These are phyloP conservation scores for Murraya paniculata DNA, from an alignment of 345 rosid genomes.

Conservation along the genomic window DNA sequence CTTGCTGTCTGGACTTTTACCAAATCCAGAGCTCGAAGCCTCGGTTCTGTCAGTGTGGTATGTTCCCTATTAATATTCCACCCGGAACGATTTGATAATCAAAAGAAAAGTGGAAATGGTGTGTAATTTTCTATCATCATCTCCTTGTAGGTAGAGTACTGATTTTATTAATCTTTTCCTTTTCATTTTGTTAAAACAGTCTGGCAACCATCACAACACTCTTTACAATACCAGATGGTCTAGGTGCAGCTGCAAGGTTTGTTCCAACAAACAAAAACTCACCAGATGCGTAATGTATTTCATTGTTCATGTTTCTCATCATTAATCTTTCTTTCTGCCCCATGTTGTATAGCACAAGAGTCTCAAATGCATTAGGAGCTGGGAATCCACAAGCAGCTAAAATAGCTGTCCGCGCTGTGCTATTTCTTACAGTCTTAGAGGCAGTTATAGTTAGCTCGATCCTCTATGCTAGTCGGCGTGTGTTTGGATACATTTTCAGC, in stretches of 20 bases:
- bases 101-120: background rate
- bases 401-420: conserved; percentile 34
- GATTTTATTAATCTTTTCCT: background rate
- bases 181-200: conserved; percentile 30
- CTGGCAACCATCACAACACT: conserved; percentile 47
- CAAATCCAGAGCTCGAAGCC: conserved; percentile 81
- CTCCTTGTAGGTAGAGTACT: background rate
- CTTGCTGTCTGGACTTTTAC: conserved; percentile 72
- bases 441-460: conserved; percentile 35
- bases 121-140: background rate
- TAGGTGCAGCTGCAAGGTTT: conserved; percentile 68
- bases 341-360: conserved; percentile 52
- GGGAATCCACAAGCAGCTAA: conserved; percentile 55
- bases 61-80: conserved; percentile 9
- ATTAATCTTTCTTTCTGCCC: background rate
- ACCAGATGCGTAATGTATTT: background rate
- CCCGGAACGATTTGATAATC: background rate
- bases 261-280: background rate
- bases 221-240: conserved; percentile 54
- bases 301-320: background rate
- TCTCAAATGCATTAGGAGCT: conserved; percentile 86
- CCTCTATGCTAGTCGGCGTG: conserved; percentile 37
- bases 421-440: conserved; percentile 39
- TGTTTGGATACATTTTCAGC: conserved; percentile 68
- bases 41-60: conserved; percentile 89